Conservation (phyloP, 768 basidiomycete species). For the Russula earlei region DNA sequence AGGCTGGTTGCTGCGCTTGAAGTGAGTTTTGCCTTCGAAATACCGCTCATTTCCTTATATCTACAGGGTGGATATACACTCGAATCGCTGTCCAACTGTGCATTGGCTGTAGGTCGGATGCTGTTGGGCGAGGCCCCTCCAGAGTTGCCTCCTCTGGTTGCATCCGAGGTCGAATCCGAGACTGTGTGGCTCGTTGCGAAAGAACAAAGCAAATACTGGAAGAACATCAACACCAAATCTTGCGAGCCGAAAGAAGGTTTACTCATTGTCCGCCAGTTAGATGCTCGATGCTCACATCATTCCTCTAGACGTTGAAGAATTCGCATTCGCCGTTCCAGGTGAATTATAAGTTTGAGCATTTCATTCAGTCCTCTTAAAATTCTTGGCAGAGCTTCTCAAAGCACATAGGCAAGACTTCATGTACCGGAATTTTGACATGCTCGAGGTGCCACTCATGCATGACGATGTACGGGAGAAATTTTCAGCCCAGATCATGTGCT, state of each 20-base stretch:
- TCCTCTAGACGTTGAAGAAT: conserved; percentile 46
- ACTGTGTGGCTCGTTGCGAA: conserved; percentile 82
- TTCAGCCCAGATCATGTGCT: conserved; percentile 79
- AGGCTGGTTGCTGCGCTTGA: conserved; percentile 89
- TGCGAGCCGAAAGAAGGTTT: conserved; percentile 77
- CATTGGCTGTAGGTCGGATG: conserved; percentile 77
- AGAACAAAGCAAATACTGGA: conserved; percentile 90
- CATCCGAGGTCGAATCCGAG: conserved; percentile 76
- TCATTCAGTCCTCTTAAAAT: not conserved
- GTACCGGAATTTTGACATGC: conserved; percentile 65
- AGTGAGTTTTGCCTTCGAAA: conserved; percentile 36
- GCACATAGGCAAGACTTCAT: conserved; percentile 80
- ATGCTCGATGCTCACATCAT: not conserved
- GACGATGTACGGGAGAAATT: conserved; percentile 61
- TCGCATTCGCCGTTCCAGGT: conserved; percentile 65
- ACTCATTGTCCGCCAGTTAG: not conserved
- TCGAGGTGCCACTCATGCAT: conserved; percentile 69
- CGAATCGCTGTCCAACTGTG: conserved; percentile 77
- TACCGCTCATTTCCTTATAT: not conserved
- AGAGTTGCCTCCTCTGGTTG: conserved; percentile 59
- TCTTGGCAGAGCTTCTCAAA: conserved; percentile 66
- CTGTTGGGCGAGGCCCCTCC: conserved; percentile 86
- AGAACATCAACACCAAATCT: conserved; percentile 67
- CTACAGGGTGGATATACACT: conserved; percentile 90
- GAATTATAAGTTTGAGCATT: conserved; percentile 9